Percentiles rank a stretch among this genome's conserved stretches.
Evolutionary conservation across 2,329 filamentous ascomycete species (phyloP).

Genomic region (Xylariaceae sp.): DNA sequence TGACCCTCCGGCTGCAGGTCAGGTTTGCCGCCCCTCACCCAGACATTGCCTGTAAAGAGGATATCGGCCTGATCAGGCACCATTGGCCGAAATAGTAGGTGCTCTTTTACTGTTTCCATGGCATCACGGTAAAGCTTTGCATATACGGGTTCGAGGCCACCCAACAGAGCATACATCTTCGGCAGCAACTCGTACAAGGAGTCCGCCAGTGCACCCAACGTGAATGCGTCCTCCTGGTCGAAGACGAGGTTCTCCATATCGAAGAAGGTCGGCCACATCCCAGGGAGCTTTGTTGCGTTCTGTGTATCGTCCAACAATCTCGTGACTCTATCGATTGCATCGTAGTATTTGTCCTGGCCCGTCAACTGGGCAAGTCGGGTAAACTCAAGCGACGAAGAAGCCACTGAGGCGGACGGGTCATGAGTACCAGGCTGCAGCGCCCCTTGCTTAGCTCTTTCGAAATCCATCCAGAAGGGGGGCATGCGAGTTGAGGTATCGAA

Average conservation of each 20-base stretch:
- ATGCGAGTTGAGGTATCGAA: conserved; percentile 43
- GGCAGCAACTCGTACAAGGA: conserved; percentile 53
- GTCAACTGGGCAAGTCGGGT: conserved; percentile 70
- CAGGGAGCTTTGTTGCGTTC: conserved; percentile 61
- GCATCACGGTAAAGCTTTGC: conserved; percentile 38
- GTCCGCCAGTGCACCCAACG: conserved; percentile 33
- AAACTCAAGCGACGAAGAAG: conserved; percentile 68
- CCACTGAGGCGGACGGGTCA: conserved; percentile 43
- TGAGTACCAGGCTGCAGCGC: conserved; percentile 24
- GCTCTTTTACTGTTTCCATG: conserved; percentile 51
- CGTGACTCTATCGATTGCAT: conserved; percentile 64
- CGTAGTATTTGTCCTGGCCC: conserved; percentile 67
- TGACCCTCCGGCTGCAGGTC: conserved; percentile 35
- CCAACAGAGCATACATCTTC: conserved; percentile 61
- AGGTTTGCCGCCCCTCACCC: conserved; percentile 20
- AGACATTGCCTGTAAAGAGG: conserved; percentile 54
- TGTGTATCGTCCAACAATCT: conserved; percentile 62
- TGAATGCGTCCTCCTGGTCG: conserved; percentile 28
- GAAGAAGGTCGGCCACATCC: conserved; percentile 66
- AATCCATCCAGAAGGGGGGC: conserved; percentile 45
- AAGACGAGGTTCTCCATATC: conserved; percentile 52
- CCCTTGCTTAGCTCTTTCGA: conserved; percentile 29
- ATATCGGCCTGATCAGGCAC: conserved; percentile 52
- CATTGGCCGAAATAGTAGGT: conserved; percentile 64
- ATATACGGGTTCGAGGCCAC: conserved; percentile 43